These are phyloP conservation scores for Pyricularia sp. DNA, from an alignment of 2,329 filamentous ascomycete genomes.

Conservation along the genomic window DNA sequence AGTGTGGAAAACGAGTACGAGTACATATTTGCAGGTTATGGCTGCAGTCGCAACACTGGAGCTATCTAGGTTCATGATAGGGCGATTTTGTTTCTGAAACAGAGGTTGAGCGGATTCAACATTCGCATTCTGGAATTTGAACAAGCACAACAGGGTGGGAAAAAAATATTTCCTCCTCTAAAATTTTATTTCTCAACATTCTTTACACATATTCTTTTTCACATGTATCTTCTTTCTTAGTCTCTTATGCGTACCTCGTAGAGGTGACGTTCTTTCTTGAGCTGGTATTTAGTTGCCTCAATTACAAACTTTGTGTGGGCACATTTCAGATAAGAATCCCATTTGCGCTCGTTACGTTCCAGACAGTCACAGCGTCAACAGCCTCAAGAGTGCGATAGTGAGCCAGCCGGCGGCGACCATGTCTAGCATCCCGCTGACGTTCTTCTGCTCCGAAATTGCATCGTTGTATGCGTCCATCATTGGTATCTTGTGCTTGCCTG, in stretches of 20 bases:
- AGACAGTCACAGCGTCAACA: background rate
- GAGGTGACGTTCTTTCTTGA: background rate
- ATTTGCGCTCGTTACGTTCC: background rate
- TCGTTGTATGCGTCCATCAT: slow-evolving; percentile 20
- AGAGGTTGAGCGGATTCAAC: background rate
- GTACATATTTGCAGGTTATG: background rate
- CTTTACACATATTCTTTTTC: background rate
- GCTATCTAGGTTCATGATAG: background rate
- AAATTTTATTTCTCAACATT: background rate
- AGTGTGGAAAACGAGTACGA: background rate
- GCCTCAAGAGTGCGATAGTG: slow-evolving; percentile 11
- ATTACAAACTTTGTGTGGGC: background rate
- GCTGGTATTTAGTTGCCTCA: background rate
- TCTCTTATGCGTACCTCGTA: background rate
- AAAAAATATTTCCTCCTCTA: background rate
- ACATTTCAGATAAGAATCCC: background rate
- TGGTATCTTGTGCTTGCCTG: slow-evolving; percentile 17
- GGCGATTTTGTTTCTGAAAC: background rate
- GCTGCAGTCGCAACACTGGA: background rate
- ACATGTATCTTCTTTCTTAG: background rate
- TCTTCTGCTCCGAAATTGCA: slow-evolving; percentile 17
- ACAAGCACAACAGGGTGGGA: background rate
- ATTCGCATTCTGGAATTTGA: background rate
- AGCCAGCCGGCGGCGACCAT: slow-evolving; percentile 14
- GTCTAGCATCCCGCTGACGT: slow-evolving; percentile 13